phyloP scores from a whole-genome alignment of 176 grass and related monocot genomes.

The Carex pumila region DNA sequence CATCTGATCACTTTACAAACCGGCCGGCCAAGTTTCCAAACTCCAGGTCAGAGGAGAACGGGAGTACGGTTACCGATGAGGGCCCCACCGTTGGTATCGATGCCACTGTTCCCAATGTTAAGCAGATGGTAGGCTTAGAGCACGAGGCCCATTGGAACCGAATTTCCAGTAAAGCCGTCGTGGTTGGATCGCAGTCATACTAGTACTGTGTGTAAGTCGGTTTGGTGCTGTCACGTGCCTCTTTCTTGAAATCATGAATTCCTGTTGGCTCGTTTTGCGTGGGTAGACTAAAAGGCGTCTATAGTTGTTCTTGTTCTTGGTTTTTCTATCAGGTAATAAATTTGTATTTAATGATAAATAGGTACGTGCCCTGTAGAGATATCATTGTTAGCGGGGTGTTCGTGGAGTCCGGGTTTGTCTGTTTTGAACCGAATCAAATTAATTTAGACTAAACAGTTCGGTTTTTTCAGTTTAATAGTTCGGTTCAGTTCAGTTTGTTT shows the following conservation, averaged over 20 bases:
- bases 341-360: not conserved
- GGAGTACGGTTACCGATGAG: not conserved
- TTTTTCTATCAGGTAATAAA: not conserved
- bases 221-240: slow-evolving; percentile 1
- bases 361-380: not conserved
- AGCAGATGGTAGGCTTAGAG: not conserved
- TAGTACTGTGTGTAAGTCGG: not conserved
- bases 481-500: no score
- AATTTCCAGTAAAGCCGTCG: not conserved
- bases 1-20: no score
- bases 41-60: not conserved
- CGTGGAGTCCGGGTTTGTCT: no score
- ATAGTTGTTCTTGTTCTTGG: not conserved
- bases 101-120: not conserved
- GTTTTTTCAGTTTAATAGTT: no score
- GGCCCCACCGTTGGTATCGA: not conserved
- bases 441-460: no score
- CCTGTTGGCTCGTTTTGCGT: not conserved
- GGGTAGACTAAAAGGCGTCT: not conserved
- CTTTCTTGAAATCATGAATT: slow-evolving; percentile 7
- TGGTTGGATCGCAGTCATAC: not conserved
- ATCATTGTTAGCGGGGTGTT: no score
- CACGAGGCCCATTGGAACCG: not conserved
- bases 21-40: not conserved
- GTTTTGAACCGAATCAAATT: no score